Conservation (phyloP, 2,329 filamentous ascomycete species). For the Lachnellula cervina region DNA sequence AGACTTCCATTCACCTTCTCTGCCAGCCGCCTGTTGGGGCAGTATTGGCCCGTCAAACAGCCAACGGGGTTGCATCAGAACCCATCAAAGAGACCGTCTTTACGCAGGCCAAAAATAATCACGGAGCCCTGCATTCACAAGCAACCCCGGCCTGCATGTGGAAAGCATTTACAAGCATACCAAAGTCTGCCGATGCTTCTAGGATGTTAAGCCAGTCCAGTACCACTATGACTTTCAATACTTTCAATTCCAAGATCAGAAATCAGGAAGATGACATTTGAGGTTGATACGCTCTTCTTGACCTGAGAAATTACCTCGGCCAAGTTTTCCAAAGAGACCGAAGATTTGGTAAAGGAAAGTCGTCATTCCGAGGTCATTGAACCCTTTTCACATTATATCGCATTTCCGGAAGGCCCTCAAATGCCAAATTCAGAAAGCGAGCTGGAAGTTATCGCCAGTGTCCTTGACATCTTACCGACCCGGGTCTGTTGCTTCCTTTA, state of each 20-base stretch:
- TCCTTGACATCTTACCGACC: too few relatives aligned
- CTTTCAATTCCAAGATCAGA: slow-evolving; percentile 1
- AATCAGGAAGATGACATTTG: not conserved
- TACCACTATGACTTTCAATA: slow-evolving; percentile 5
- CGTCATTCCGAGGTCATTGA: not conserved
- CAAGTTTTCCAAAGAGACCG: not conserved
- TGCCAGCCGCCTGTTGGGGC: slow-evolving; percentile 12
- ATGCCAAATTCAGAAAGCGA: too few relatives aligned
- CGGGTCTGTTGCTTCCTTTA: too few relatives aligned
- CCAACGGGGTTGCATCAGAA: not conserved
- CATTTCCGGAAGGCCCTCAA: too few relatives aligned
- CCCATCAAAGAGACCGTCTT: not conserved
- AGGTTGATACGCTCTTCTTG: slow-evolving; percentile 8
- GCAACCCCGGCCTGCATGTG: slow-evolving; percentile 8
- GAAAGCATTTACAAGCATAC: slow-evolving; percentile 8
- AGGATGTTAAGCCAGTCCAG: slow-evolving; percentile 13
- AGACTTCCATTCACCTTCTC: slow-evolving; percentile 17
- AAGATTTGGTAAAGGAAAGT: slow-evolving; percentile 6
- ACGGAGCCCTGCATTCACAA: slow-evolving; percentile 19
- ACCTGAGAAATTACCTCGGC: not conserved
- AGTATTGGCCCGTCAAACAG: not conserved
- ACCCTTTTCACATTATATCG: not conserved
- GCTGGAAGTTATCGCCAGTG: too few relatives aligned
- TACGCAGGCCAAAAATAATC: slow-evolving; percentile 6
- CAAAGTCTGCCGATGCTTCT: slow-evolving; percentile 6